Evolutionary conservation across 192 early-diverging fungal genomes (phyloP), one percentile per base, ranked within the genome.

Genomic region (Umbelopsis vinacea): DNA sequence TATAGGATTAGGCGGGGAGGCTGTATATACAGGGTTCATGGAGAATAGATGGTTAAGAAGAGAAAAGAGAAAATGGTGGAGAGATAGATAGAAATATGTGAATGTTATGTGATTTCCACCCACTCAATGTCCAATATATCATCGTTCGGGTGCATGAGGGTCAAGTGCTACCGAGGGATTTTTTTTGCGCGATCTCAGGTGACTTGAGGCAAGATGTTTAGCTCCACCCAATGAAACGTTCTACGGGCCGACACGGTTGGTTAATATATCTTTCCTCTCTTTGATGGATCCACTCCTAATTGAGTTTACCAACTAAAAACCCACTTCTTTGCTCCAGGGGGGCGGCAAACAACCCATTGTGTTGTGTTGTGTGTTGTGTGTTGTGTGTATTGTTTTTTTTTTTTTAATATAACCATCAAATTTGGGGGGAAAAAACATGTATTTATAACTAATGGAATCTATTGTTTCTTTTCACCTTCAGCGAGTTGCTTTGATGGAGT

Each of bases 391-490:
- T 43, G 40, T 43, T 43, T 43, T 63, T 29, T 14, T 57, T 23
- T 57, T 24, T 63, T 63, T 63, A 63, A 63, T 63, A 63, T 63
- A 63, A 63, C 57, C 57, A 63, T 63, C 10, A 17, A 35, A n/a
- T 33, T 26, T 63, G 57, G 53, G 53, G 57, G 57, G 57, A 37
- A 37, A 60, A 63, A 22, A 63, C 33, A 19, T 37, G 57, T 63
- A 63, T 63, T 38, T 63, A 63, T 63, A 63, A 63, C 33, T 37
- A 54, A 26, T 37, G 57, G 24, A 52, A 69, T 74, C 73, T 46
- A 57, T 74, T 74, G 67, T 43, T 68, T 74, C 52, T 69, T 73
- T 48, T 73, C 52, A 50, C 72, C 46, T 45, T 69, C 71, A 26
- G 60, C 60, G 12, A 50, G 22, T 21, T 68, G 66, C 55, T 69